Conservation (phyloP, 164 flowering plant genomes). For the Taxillus chinensis region DNA sequence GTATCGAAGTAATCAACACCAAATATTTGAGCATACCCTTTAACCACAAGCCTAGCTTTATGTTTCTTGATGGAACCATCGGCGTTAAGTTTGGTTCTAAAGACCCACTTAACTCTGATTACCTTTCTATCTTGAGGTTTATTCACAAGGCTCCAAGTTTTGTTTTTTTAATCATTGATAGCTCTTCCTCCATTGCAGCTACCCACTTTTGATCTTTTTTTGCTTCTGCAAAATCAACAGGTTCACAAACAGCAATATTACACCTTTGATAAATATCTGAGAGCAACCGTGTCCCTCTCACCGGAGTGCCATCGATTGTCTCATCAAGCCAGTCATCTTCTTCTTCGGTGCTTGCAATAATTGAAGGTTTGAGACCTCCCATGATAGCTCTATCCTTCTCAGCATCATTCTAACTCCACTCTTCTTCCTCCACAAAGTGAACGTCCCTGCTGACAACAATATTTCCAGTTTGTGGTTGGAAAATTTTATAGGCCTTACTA, state of each 20-base stretch:
- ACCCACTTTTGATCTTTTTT: background rate
- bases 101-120: background rate
- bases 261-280: background rate
- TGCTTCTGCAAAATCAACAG: background rate
- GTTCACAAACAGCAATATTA: background rate
- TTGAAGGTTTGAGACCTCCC: background rate
- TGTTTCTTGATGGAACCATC: no score
- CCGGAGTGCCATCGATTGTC: background rate
- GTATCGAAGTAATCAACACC: no score
- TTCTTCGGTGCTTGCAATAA: background rate
- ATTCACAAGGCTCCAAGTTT: background rate
- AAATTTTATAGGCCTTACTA: background rate
- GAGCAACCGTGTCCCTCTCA: background rate
- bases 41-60: no score
- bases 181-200: background rate
- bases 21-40: no score
- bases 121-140: background rate
- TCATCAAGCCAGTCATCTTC: background rate
- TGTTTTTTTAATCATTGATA: background rate
- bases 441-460: no score
- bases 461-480: background rate
- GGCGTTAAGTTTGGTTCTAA: background rate
- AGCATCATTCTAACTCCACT: background rate
- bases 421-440: background rate
- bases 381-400: background rate